Evolutionary conservation across 2,329 filamentous ascomycete genomes (phyloP), one percentile per base, ranked within the genome.

Genomic region (Nakataea oryzae): DNA sequence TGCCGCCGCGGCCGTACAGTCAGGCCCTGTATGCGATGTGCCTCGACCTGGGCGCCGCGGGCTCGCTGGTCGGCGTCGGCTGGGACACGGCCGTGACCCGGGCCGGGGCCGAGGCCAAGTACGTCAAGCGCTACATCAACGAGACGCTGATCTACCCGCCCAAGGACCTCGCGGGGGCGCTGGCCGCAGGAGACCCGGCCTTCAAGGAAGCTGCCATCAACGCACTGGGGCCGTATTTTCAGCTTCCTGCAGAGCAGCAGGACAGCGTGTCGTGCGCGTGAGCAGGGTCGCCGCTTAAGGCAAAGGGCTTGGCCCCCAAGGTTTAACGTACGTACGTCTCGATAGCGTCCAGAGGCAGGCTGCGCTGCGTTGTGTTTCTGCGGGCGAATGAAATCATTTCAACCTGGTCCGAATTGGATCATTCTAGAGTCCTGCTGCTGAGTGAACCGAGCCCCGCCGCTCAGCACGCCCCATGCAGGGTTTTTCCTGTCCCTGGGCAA

Each of bases 1-100:
- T 69, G 14, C 58, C 68, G 0, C 59, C 64, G 2, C 50, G 68
- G 1, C 29, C 64, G 0, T 77, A 75, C 62, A 62, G 62, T 0
- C 75, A 77, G 61, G 32, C 66, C 1, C 61, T 57, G 0, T 76
- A 76, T 29, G 63, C 63, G 0, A 70, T 66, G 30, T 75, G 73
- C 54, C 69, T 77, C 2, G 74, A 75, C n/a, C 67, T 77, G 1
- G 75, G 75, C 0, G 57, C 65, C 0, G 69, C 66, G 63, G 74
- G 67, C 0, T 68, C 73, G 0, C 62, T 75, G 4, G 21, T 74
- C 29, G 62, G 66, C 5, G 29, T 50, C 3, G 74, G 74, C 0
- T 76, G 72, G 72, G 69, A 72, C 0, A 30, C 29, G n/a, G 29
- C 24, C 12, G 57, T 58, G 12, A 58, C 34, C 21, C 26, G 24